Percentiles rank a stretch among this genome's conserved stretches.
Conservation (phyloP, 2,329 filamentous ascomycete species). For the Xylaria hypoxylon region DNA sequence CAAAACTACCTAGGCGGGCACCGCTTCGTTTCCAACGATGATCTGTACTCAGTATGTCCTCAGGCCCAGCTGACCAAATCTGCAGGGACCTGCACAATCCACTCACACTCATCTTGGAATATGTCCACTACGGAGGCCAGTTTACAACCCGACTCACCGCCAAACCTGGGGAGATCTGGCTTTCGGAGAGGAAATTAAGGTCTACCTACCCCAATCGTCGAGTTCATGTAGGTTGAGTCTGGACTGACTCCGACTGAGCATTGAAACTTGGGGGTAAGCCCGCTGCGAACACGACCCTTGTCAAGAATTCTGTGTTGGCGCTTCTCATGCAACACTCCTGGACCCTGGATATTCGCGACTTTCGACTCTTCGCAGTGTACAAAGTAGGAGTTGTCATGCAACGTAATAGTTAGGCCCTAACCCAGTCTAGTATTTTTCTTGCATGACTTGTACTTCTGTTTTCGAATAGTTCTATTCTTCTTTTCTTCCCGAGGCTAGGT, state of each 20-base stretch:
- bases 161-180: constrained; percentile 15
- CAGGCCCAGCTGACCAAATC: constrained; percentile 26
- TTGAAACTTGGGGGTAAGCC: neutral
- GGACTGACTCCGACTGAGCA: neutral
- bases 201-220: constrained; percentile 22
- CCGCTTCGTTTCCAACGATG: neutral
- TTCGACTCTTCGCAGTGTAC: neutral
- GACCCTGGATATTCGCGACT: constrained; percentile 7
- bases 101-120: constrained; percentile 19
- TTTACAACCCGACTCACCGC: constrained; percentile 32
- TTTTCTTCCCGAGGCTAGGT: neutral
- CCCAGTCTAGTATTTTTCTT: neutral
- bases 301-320: constrained; percentile 5
- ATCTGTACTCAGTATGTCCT: constrained; percentile 19
- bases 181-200: neutral
- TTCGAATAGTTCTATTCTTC: neutral
- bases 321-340: constrained; percentile 12
- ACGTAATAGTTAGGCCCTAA: too few species aligned
- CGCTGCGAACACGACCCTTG: constrained; percentile 21
- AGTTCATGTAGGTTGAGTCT: neutral
- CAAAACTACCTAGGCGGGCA: neutral
- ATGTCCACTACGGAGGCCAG: constrained; percentile 8
- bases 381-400: neutral
- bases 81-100: constrained; percentile 33
- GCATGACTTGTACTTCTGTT: constrained; percentile 1